These are phyloP conservation scores for Endocalyx cinctus DNA, from an alignment of 2,329 filamentous ascomycete genomes.

Conservation along the genomic window DNA sequence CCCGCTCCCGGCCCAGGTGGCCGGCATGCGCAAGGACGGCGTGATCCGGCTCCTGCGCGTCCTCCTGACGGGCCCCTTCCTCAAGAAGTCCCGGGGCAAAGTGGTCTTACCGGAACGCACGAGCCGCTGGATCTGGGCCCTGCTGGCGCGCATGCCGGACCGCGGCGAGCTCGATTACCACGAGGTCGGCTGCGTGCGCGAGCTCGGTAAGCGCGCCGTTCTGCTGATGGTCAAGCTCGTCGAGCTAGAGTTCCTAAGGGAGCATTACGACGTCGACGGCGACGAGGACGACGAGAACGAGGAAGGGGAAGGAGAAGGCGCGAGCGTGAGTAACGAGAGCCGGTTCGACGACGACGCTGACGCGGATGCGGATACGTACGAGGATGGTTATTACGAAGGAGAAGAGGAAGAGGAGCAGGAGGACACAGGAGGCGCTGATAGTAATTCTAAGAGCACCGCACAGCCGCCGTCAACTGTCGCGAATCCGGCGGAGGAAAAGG, in stretches of 20 bases:
- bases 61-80: constrained; percentile 59
- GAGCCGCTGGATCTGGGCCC: constrained; percentile 80
- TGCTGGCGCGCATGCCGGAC: constrained; percentile 71
- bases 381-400: too few species aligned
- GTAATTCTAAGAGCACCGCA: constrained; percentile 16
- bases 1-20: constrained; percentile 55
- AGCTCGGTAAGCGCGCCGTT: constrained; percentile 73
- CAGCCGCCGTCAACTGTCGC: constrained; percentile 36
- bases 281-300: constrained; percentile 21
- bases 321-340: constrained; percentile 29
- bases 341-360: constrained; percentile 26
- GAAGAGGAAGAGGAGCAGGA: constrained; percentile 18
- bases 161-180: constrained; percentile 69
- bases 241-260: constrained; percentile 46
- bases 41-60: constrained; percentile 64
- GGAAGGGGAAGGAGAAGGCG: constrained; percentile 31
- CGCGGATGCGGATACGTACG: constrained; percentile 32
- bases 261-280: constrained; percentile 34
- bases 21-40: constrained; percentile 61
- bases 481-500: constrained; percentile 14
- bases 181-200: constrained; percentile 71
- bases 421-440: constrained; percentile 7
- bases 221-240: constrained; percentile 51
- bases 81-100: constrained; percentile 53
- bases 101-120: constrained; percentile 62